Conservation (phyloP, 2,329 filamentous ascomycete genomes). For the Coleophoma crateriformis region DNA sequence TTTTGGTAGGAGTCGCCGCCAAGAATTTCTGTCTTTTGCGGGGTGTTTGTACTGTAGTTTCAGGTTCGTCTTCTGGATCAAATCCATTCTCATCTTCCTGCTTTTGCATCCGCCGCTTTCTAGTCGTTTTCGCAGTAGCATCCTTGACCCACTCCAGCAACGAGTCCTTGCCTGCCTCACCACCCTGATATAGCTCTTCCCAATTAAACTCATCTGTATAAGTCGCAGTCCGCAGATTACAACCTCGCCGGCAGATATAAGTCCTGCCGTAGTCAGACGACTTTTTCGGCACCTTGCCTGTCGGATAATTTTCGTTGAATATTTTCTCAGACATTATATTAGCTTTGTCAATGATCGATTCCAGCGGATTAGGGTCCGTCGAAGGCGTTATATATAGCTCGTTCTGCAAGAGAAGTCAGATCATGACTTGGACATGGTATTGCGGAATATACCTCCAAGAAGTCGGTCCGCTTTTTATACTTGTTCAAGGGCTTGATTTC, state of each 20-base stretch:
- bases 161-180: slow-evolving; percentile 16
- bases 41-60: slow-evolving; percentile 40
- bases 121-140: slow-evolving; percentile 66
- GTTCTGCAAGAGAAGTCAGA: slow-evolving; percentile 47
- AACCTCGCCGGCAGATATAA: slow-evolving; percentile 85
- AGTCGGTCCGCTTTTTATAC: slow-evolving; percentile 65
- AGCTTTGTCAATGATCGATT: slow-evolving; percentile 87
- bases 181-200: slow-evolving; percentile 69
- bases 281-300: slow-evolving; percentile 66
- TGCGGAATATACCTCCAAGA: slow-evolving; percentile 36
- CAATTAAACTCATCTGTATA: slow-evolving; percentile 92
- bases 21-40: slow-evolving; percentile 48
- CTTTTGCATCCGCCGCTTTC: slow-evolving; percentile 16
- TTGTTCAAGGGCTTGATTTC: slow-evolving; percentile 81
- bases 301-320: slow-evolving; percentile 67
- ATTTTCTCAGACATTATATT: slow-evolving; percentile 66
- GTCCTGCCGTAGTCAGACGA: slow-evolving; percentile 76
- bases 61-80: slow-evolving; percentile 27
- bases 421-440: neutral
- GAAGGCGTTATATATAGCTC: slow-evolving; percentile 88
- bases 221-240: slow-evolving; percentile 79
- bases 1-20: slow-evolving; percentile 24
- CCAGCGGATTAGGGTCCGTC: slow-evolving; percentile 81
- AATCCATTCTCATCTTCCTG: slow-evolving; percentile 29
- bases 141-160: slow-evolving; percentile 45